Base-by-base conservation (phyloP, 352 stramenopile genomes). In the Globisporangium radiosum region DNA sequence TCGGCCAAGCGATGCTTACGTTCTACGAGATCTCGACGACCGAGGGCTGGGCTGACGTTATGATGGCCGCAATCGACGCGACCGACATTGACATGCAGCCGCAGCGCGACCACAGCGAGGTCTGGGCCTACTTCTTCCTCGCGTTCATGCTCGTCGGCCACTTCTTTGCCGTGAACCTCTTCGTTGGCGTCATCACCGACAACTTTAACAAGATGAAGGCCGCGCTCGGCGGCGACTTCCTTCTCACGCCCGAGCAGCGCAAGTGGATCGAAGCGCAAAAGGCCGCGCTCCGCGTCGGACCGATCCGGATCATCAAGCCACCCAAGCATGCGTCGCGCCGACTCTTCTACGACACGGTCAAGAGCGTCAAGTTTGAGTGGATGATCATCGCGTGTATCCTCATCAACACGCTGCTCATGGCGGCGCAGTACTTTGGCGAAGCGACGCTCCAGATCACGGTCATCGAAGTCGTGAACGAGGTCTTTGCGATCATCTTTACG, bases 91-190 rank as follows among this genome's bases (percentile, higher is more conserved):
- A 95, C 57, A 97, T 96, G 82, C 94, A 98, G 70, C 94, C 92
- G 1, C 80, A 96, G 43, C 73, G 78, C 8, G 84, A 97, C 70
- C 76, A 90, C 64, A 91, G 90, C 40, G 66, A 78, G 54, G 40
- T 72, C 7, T 96, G 88, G 85, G 70, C 81, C 1, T 75, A 82
- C 4, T 97, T 97, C 61, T 97, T 96, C 59, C 71, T 97, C 11
- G 45, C 78, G 0, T 98, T 97, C 70, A 95, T 98, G 42, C 75
- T 98, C 57, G 67, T 98, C 19, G 87, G 92, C 14, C 87, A 88
- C 54, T 98, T 97, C 60, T 97, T 98, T 55, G 85, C 97, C 4
- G 87, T 98, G 36, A 97, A 98, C 44, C 71, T 98, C 0, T 98
- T 98, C 58, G 84, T 97, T 0, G 92, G 92, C 7, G 87, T 98